Base-by-base conservation (phyloP, 2,329 filamentous ascomycete species). In the Talaromyces rugulosus region DNA sequence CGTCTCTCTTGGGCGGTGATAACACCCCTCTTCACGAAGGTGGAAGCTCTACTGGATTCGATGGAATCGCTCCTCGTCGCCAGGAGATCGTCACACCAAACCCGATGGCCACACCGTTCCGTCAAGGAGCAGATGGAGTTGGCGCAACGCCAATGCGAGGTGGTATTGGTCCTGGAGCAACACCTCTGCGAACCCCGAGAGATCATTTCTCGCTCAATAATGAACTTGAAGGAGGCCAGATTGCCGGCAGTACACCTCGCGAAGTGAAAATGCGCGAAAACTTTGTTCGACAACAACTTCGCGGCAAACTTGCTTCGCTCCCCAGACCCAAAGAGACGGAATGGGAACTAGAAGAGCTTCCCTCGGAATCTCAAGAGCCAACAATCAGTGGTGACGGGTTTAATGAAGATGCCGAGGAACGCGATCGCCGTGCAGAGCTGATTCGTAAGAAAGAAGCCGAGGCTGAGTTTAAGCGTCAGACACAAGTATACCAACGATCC, bases 311-410 rank as follows among this genome's bases (percentile, higher is more conserved):
- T n/a, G 85, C 91, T 4, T 87, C 91, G 27, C 82, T 99, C 16
- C 95, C 95, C 0, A 96, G 91, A 71, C 95, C 95, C 0, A 97
- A 96, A 71, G 92, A 96, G 71, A 89, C 87, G 0, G 93, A 97
- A 67, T 98, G 91, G 89, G 95, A 98, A 68, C 86, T 98, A 53
- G 94, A 97, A 67, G 77, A 79, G 72, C 79, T 96, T 36, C 94
- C 94, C 0, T 92, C 96, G 47, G 92, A 96, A 66, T 83, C 89
- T 65, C 80, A 85, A 64, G 91, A 95, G 67, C 70, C 78, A 3
- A 75, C 74, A 18, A 71, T 72, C 2, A 74, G 74, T 2, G 79
- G 83, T 52, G 82, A 87, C 58, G 71, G 83, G 7, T 80, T 78
- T n/a, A 85, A 85, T 69, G 87, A 89, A 73, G 87, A 89, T 70